These are phyloP conservation scores for Colletotrichum musicola DNA, from an alignment of 2,329 filamentous ascomycete species.

Conservation along the genomic window DNA sequence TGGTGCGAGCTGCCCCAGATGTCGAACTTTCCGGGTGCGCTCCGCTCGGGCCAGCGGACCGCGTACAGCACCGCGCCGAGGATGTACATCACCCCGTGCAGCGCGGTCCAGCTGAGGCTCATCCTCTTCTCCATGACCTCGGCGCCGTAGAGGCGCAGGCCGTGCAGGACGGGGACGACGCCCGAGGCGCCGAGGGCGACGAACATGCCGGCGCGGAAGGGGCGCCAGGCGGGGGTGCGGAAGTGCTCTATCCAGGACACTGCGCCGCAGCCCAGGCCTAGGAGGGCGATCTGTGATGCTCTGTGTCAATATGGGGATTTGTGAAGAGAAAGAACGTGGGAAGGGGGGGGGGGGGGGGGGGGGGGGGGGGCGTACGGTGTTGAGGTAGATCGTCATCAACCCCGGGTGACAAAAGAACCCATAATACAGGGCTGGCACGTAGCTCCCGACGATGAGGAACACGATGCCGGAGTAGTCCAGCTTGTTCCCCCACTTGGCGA, in stretches of 20 bases:
- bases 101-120: slow-evolving; percentile 82
- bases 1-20: slow-evolving; percentile 95
- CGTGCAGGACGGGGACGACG: slow-evolving; percentile 85
- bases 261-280: slow-evolving; percentile 81
- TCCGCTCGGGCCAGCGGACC: slow-evolving; percentile 85
- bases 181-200: slow-evolving; percentile 87
- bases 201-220: slow-evolving; percentile 91
- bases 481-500: slow-evolving; percentile 89
- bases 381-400: slow-evolving; percentile 79
- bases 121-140: slow-evolving; percentile 77
- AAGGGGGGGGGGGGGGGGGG: too few relatives aligned
- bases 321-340: too few relatives aligned
- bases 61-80: slow-evolving; percentile 89
- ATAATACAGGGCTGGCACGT: slow-evolving; percentile 89
- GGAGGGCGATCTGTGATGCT: slow-evolving; percentile 74
- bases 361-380: slow-evolving; percentile 67
- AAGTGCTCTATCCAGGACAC: slow-evolving; percentile 87
- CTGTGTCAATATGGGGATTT: slow-evolving; percentile 39
- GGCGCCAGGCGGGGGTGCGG: slow-evolving; percentile 84
- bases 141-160: slow-evolving; percentile 75
- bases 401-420: slow-evolving; percentile 79
- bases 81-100: slow-evolving; percentile 88
- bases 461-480: slow-evolving; percentile 97
- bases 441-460: slow-evolving; percentile 89
- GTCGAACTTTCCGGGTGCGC: slow-evolving; percentile 83